Evolutionary conservation across 73 alveolate species (phyloP), one percentile per base, ranked within the genome.

Genomic region (Paramecium pentaurelia): DNA sequence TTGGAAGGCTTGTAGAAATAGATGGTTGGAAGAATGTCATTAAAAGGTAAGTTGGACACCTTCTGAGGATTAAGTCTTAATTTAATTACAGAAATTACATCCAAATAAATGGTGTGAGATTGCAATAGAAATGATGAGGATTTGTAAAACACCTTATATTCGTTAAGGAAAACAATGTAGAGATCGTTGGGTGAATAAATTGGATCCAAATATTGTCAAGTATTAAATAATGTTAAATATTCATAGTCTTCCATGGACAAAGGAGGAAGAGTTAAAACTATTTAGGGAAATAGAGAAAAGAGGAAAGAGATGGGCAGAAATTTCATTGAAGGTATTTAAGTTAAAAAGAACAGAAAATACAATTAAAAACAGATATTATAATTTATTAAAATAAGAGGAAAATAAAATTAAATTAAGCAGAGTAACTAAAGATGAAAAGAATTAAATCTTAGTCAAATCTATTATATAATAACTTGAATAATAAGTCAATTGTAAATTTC

Each of bases 1-100:
- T 75, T 75, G 88, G 88, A 75, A 40, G n/a, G 88, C 88, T n/a
- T 75, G 88, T 36, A 18, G 88, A 37, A 75, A 75, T 40, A 75
- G 88, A 40, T 75, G 88, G 88, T 37, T 75, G 34, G 49, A 40
- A 32, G 88, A 75, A 36, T 22, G 88, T 5, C 60, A 75, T 37
- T 40, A 75, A 8, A 75, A 75, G 25, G 88, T 6, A 0, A 22
- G 60, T 34, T 75, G 88, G 88, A 75, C 88, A 10, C 49, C 58
- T 16, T 8, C 12, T 8, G 88, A 75, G 22, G 88, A 75, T 40
- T 22, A 37, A 40, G 70, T 37, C 6, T 20, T 75, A 22, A 75
- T 20, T 6, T 37, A 75, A 75, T 45, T 75, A 12, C 20, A 75
- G 49, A 1, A 75, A 37, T 8, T 14, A 36, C 58, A 32, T 37